Evolutionary conservation across 371 early-diverging fungal genomes (phyloP), one percentile per base, ranked within the genome.

Genomic region (Nematocida sp.): DNA sequence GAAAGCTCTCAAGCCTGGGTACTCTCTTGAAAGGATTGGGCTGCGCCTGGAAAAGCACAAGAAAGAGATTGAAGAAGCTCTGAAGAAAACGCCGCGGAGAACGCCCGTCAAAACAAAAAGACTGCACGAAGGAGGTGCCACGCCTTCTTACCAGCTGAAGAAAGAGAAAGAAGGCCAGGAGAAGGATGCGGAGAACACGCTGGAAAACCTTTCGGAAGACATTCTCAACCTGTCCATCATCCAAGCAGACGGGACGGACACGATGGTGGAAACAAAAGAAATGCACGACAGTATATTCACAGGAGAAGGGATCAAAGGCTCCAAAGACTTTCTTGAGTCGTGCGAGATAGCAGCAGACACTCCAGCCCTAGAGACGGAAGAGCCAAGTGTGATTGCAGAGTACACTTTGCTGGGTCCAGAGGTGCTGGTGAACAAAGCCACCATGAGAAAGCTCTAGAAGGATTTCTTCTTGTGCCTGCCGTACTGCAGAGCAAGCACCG

Each of bases 11-110:
- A 60, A 70, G 53, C 74, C 74, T 32, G 74, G 74, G 36, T 29
- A 70, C 58, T 70, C 74, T 23, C 58, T 70, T 7, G 74, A 70
- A 31, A 13, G 74, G 45, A 50, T 70, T 15, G 74, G 74, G 7
- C 40, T n/a, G n/a, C 36, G 74, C 17, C 53, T 70, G 58, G 60
- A 70, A 43, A 43, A 50, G 63, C 74, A 70, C 62, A 31, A 70
- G 51, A 58, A 57, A 41, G 74, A 60, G 29, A 41, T 70, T 15
- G 60, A 70, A 40, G 74, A 70, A 34, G 56, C 25, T 8, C 43
- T 70, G 27, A 66, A 55, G 29, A 46, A 46, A 43, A 60, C 74
- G 15, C 74, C 62, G 49, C 29, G 56, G 32, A 60, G 49, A 25
- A 70, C 74, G 17, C 74, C 74, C n/a, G 27, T 58, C n/a, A 60